Conservation (phyloP, 495 filamentous ascomycete species). For the Aspergillus sparsus region DNA sequence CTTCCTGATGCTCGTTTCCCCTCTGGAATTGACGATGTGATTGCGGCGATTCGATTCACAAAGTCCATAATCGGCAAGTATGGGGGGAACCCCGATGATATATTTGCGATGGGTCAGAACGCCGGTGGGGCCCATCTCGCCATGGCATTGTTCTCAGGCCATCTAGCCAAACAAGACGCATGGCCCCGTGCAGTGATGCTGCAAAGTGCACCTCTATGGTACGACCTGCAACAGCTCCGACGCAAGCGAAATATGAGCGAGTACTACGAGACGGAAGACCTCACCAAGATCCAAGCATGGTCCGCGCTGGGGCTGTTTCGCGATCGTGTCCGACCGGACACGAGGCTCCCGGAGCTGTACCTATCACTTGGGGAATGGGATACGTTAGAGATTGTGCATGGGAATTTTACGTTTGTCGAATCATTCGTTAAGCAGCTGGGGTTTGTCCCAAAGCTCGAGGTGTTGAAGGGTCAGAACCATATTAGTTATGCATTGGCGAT, state of each 20-base stretch:
- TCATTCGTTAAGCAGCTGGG: not conserved
- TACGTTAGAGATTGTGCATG: conserved; percentile 4
- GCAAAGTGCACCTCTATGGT: conserved; percentile 3
- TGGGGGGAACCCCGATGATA: not conserved
- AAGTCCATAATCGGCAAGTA: not conserved
- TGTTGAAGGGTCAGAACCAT: conserved; percentile 12
- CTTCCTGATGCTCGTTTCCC: conserved; percentile 8
- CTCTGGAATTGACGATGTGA: conserved; percentile 5
- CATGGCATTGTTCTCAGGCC: conserved; percentile 5
- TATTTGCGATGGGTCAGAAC: conserved; percentile 6
- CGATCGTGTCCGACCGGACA: not conserved
- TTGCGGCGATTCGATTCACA: not conserved
- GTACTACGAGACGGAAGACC: conserved; percentile 8
- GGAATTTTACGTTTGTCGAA: conserved; percentile 10
- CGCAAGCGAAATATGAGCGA: conserved; percentile 2
- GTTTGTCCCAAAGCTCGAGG: conserved; percentile 2
- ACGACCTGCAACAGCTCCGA: conserved; percentile 1
- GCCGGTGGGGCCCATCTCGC: conserved; percentile 8
- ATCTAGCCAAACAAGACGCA: not conserved
- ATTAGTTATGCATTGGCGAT: conserved; percentile 10
- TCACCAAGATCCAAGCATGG: not conserved
- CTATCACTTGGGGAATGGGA: conserved; percentile 2
- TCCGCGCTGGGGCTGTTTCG: conserved; percentile 3
- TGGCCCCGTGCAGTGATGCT: conserved; percentile 1
- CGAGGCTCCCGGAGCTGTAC: not conserved